These are phyloP conservation scores for Botryosphaeria dothidea DNA, from an alignment of 2,329 filamentous ascomycete species.

Conservation along the genomic window DNA sequence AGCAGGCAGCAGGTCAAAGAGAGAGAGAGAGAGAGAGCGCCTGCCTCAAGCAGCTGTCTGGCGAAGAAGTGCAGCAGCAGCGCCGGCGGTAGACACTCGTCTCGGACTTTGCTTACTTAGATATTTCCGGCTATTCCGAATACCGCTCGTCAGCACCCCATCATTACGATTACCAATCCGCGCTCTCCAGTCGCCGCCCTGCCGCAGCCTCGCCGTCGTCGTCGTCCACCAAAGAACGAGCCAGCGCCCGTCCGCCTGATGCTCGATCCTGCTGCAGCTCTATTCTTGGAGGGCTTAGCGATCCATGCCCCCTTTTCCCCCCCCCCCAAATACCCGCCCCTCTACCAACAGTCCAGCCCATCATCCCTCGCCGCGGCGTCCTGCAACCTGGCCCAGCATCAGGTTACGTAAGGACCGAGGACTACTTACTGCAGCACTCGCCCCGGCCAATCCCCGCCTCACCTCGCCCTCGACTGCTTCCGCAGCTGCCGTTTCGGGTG, in stretches of 20 bases:
- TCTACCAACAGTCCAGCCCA: neutral
- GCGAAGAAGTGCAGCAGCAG: neutral
- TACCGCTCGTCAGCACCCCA: conserved; percentile 8
- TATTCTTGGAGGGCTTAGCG: conserved; percentile 8
- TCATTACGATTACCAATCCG: conserved; percentile 12
- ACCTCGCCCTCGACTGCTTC: neutral
- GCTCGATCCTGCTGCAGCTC: neutral
- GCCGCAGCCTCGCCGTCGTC: too few relatives aligned
- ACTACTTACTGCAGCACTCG: neutral
- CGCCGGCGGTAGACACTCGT: neutral
- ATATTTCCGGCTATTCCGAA: conserved; percentile 10
- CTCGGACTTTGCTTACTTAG: conserved; percentile 11
- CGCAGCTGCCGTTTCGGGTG: conserved; percentile 15
- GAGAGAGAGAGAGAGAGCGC: too few relatives aligned
- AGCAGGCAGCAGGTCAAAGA: neutral
- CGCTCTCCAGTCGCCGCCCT: neutral
- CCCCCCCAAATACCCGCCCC: neutral
- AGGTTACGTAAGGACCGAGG: conserved; percentile 11
- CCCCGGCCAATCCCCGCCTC: neutral
- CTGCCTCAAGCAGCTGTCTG: neutral
- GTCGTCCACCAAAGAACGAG: too few relatives aligned
- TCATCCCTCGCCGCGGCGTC: conserved; percentile 4
- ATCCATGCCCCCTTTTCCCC: neutral
- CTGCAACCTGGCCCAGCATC: neutral
- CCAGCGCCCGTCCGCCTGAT: too few relatives aligned